A percentile compares a stretch with the other conserved stretches of the same genome.
Evolutionary conservation across 2,329 filamentous ascomycete genomes (phyloP).

Genomic region (Colletotrichum orbiculare): DNA sequence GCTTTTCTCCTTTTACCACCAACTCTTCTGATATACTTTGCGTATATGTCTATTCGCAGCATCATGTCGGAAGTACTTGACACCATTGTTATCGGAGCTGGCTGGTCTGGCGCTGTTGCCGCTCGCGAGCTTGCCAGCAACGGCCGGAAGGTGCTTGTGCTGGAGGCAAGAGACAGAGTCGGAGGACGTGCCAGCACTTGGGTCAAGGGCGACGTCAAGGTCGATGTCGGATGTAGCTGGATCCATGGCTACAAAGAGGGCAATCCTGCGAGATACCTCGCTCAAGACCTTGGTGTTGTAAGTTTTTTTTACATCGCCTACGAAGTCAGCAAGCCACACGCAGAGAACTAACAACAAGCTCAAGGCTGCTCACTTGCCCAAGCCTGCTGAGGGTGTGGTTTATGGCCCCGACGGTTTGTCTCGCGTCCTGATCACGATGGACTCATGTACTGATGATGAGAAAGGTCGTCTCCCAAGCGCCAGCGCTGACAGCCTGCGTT

Average conservation of each 20-base stretch:
- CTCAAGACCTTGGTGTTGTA: constrained; percentile 32
- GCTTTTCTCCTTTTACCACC: neutral
- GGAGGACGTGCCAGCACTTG: constrained; percentile 35
- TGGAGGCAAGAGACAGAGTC: constrained; percentile 35
- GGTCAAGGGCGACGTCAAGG: constrained; percentile 30
- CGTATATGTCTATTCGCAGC: constrained; percentile 26
- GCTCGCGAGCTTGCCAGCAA: constrained; percentile 27
- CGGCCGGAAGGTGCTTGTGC: constrained; percentile 30
- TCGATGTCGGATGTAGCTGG: constrained; percentile 35
- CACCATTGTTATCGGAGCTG: constrained; percentile 35
- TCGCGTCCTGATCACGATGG: too few species aligned
- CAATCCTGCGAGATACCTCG: constrained; percentile 32
- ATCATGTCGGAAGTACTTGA: constrained; percentile 28
- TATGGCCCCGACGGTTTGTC: constrained; percentile 29
- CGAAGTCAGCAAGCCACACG: neutral
- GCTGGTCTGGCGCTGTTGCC: constrained; percentile 30
- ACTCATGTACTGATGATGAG: neutral
- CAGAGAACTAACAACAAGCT: constrained; percentile 12
- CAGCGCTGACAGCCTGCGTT: constrained; percentile 20
- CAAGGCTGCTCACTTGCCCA: constrained; percentile 28
- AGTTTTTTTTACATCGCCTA: neutral
- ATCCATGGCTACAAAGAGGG: constrained; percentile 33
- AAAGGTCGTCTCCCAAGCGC: constrained; percentile 29
- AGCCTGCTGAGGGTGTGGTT: constrained; percentile 29
- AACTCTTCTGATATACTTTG: neutral